Conservation (phyloP, 2,329 filamentous ascomycete genomes). For the Zalaria sp. region DNA sequence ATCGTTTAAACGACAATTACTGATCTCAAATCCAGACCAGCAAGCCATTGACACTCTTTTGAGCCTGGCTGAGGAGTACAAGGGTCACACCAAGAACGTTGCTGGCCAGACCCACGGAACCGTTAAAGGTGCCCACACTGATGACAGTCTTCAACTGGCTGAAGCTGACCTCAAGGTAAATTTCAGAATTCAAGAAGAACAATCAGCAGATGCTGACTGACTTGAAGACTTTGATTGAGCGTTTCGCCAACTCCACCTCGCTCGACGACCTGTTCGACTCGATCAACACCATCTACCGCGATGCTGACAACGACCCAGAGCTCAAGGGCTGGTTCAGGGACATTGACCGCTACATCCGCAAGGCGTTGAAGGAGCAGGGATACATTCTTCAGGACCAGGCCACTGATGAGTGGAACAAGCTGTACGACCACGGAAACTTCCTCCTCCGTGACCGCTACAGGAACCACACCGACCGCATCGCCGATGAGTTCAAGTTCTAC, state of each 20-base stretch:
- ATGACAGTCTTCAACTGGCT: conserved; percentile 51
- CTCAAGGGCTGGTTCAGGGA: conserved; percentile 80
- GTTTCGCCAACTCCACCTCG: conserved; percentile 90
- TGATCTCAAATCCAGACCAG: conserved; percentile 42
- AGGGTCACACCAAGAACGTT: conserved; percentile 54
- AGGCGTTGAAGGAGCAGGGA: conserved; percentile 75
- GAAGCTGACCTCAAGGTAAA: conserved; percentile 65
- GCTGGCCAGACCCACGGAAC: conserved; percentile 51
- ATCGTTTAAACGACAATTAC: conserved; percentile 4
- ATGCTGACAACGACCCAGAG: conserved; percentile 76
- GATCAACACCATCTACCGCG: conserved; percentile 71
- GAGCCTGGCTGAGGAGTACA: conserved; percentile 71
- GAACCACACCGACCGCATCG: conserved; percentile 67
- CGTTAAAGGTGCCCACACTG: conserved; percentile 56
- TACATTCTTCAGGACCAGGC: conserved; percentile 76
- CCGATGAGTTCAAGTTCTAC: conserved; percentile 85
- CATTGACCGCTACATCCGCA: conserved; percentile 64
- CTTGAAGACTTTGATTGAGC: conserved; percentile 61
- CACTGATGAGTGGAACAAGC: conserved; percentile 64
- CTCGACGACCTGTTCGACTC: conserved; percentile 73
- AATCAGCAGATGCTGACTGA: conserved; percentile 35
- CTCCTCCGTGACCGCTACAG: conserved; percentile 83
- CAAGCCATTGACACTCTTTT: conserved; percentile 83
- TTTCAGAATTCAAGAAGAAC: conserved; percentile 23
- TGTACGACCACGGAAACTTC: conserved; percentile 76